Conservation (phyloP, 768 basidiomycete species). For the Xerocomellus chrysenteron region DNA sequence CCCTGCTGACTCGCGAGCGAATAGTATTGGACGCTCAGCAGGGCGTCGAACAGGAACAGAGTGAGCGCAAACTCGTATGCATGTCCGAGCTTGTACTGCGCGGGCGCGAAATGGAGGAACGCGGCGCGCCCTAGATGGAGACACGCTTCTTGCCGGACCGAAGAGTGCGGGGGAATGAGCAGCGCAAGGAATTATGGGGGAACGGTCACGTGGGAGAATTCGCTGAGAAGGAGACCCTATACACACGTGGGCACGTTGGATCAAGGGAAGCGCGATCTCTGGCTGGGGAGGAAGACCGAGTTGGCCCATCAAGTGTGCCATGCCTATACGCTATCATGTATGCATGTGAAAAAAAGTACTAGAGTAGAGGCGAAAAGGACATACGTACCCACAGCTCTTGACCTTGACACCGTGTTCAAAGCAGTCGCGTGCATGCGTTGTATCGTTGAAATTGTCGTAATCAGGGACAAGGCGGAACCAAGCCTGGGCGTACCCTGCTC, state of each 20-base stretch:
- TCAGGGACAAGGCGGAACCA: conserved; percentile 94
- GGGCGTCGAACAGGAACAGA: conserved; percentile 83
- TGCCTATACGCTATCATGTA: conserved; percentile 73
- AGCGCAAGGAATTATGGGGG: conserved; percentile 15
- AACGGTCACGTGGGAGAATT: conserved; percentile 44
- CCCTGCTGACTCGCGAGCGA: conserved; percentile 78
- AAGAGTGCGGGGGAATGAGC: conserved; percentile 34
- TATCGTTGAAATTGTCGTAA: conserved; percentile 85
- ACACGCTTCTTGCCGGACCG: conserved; percentile 59
- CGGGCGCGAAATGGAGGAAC: conserved; percentile 78
- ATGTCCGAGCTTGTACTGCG: conserved; percentile 91
- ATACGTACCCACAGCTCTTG: conserved; percentile 57
- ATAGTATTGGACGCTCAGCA: conserved; percentile 91
- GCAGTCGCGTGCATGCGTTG: conserved; percentile 72
- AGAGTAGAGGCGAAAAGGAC: background rate
- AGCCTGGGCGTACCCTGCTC: conserved; percentile 71
- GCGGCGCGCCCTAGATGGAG: conserved; percentile 82
- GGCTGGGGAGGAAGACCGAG: conserved; percentile 59
- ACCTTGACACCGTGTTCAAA: conserved; percentile 85
- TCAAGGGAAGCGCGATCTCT: conserved; percentile 61
- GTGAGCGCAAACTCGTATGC: conserved; percentile 89
- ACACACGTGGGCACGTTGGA: conserved; percentile 86
- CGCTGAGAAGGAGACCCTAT: conserved; percentile 60
- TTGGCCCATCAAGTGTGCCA: conserved; percentile 90
- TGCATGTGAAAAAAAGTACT: conserved; percentile 7